phyloP scores from a whole-genome alignment of 2,329 filamentous ascomycete genomes.

The Talaromyces piceae region DNA sequence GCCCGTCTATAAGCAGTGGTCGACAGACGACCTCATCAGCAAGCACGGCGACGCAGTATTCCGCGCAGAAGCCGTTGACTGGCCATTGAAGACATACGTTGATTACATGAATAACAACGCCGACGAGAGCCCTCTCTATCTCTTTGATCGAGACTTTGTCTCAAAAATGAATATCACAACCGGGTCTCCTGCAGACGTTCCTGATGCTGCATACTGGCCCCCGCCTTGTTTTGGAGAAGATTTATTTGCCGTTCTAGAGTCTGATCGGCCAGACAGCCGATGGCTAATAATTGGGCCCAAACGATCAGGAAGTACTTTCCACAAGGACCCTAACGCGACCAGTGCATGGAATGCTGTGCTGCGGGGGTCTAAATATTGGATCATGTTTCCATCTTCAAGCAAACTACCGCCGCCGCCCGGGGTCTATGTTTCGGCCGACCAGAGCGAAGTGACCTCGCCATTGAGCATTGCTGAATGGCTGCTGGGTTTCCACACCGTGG shows the following conservation, averaged over 20 bases:
- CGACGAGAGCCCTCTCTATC: slow-evolving; percentile 85
- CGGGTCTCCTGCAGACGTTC: slow-evolving; percentile 36
- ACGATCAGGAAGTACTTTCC: slow-evolving; percentile 85
- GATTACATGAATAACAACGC: slow-evolving; percentile 70
- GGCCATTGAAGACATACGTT: slow-evolving; percentile 73
- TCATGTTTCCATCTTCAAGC: slow-evolving; percentile 79
- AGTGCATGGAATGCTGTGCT: slow-evolving; percentile 92
- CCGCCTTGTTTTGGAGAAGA: slow-evolving; percentile 82
- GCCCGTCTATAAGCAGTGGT: slow-evolving; percentile 72
- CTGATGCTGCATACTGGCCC: slow-evolving; percentile 61
- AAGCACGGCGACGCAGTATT: slow-evolving; percentile 63
- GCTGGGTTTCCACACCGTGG: slow-evolving; percentile 78
- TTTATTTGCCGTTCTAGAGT: slow-evolving; percentile 69
- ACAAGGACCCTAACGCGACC: slow-evolving; percentile 68
- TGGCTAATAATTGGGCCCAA: slow-evolving; percentile 90
- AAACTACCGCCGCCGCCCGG: slow-evolving; percentile 65
- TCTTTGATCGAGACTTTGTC: slow-evolving; percentile 82
- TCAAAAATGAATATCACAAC: slow-evolving; percentile 72
- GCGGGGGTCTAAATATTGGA: slow-evolving; percentile 91
- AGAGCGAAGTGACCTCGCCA: slow-evolving; percentile 87
- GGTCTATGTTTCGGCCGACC: slow-evolving; percentile 81
- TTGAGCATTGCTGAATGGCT: slow-evolving; percentile 97
- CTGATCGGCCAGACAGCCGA: slow-evolving; percentile 74
- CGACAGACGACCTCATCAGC: slow-evolving; percentile 56
- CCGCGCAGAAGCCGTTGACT: slow-evolving; percentile 88